A percentile compares a stretch with the other conserved stretches of the same genome.
Evolutionary conservation across 495 filamentous ascomycete genomes (phyloP).

Genomic region (Podospora bellae-mahoneyi): DNA sequence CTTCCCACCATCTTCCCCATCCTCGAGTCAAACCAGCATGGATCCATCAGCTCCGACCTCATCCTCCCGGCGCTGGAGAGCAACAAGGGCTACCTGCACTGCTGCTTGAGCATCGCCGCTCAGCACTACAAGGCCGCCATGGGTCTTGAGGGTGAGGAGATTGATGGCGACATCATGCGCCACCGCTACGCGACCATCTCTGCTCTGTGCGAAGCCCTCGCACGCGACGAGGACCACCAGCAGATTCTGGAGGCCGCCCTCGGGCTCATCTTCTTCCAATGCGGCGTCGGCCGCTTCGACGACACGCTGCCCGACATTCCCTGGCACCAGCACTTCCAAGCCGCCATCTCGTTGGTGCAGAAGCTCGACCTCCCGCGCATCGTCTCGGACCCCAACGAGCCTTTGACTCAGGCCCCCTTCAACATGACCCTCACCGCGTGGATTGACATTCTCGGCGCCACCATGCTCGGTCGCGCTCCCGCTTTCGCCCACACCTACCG

Average conservation of each 20-base stretch:
- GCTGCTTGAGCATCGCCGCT: slow-evolving; percentile 93
- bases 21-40: slow-evolving; percentile 80
- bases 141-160: slow-evolving; percentile 61
- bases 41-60: slow-evolving; percentile 69
- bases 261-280: slow-evolving; percentile 97
- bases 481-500: slow-evolving; percentile 89
- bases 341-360: slow-evolving; percentile 74
- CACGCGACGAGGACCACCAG: slow-evolving; percentile 73
- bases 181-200: slow-evolving; percentile 88
- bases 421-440: slow-evolving; percentile 93
- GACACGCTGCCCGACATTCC: slow-evolving; percentile 90
- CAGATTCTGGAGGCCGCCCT: slow-evolving; percentile 91
- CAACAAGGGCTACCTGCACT: slow-evolving; percentile 92
- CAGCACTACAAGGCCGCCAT: slow-evolving; percentile 83
- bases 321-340: slow-evolving; percentile 96
- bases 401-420: slow-evolving; percentile 69
- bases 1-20: slow-evolving; percentile 87
- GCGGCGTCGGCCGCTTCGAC: slow-evolving; percentile 79
- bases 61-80: slow-evolving; percentile 80
- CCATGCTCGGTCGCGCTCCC: slow-evolving; percentile 83
- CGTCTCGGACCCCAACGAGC: slow-evolving; percentile 55
- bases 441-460: slow-evolving; percentile 96
- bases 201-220: slow-evolving; percentile 78
- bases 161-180: slow-evolving; percentile 89
- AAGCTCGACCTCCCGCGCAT: slow-evolving; percentile 73